Evolutionary conservation across 257 asterid species (phyloP), one percentile per base, ranked within the genome.

Genomic region (Cruciata laevipes): DNA sequence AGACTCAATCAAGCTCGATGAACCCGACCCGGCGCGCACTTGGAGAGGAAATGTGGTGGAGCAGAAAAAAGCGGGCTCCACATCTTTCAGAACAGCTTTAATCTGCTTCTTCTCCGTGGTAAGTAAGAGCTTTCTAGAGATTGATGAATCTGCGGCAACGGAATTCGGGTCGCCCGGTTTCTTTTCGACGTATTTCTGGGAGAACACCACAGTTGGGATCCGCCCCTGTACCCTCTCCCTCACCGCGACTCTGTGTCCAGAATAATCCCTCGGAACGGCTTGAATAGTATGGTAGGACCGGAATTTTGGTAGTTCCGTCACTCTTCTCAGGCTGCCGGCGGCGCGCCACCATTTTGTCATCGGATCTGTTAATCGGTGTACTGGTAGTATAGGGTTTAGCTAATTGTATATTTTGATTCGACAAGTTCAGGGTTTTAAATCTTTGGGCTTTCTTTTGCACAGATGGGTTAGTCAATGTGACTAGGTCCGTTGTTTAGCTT

Each of bases 341-440:
- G 81, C 75, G 66, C 96, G 96, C 95, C 95, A 87, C 96, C 93
- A 86, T 77, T 67, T 87, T 25, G 91, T 77, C 98, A 92, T 92
- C 37, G 35, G 62, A 32, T 3, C 7, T 6, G 14, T 5, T 49
- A 1, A 18, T 13, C 35, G 67, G 63, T 13, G 21, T 53, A 7
- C 14, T 61, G 1, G 18, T 12, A 35, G 51, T 42, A 13, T 11
- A 56, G 47, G 61, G 70, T 24, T 56, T 59, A 63, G 75, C 56
- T 13, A 6, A 11, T 18, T 4, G 59, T 53, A 6, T 53, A 23
- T 14, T 30, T 55, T 27, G 1, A 10, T 27, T 14, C 63, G 40
- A 52, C 16, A 20, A 35, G 25, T 33, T 62, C 27, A n/a, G 51
- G 53, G 75, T 74, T 69, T 72, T 73, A 33, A 68, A 35, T 11